Base-by-base conservation (phyloP, 2,329 filamentous ascomycete species). In the Alternaria gaisen region DNA sequence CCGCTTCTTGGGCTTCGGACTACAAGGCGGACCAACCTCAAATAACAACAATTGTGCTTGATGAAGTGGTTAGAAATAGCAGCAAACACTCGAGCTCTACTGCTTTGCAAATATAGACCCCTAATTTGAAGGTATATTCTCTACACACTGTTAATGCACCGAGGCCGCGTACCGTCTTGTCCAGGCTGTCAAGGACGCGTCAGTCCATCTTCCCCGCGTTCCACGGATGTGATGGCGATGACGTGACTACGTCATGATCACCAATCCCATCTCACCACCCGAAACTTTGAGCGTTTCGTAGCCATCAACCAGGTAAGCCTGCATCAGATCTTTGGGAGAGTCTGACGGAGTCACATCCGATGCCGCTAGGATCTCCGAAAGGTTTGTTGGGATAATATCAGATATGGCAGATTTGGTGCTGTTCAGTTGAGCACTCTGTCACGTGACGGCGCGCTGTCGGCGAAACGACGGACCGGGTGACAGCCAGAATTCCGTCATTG, bases 141-240 rank as follows among this genome's bases (percentile, higher is more conserved):
- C 5, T 5, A 30, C 11, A 14, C n/a, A 12, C 28, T n/a, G 6
- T 38, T 24, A 40, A 42, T 40, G 10, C 50, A 32, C 20, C 22
- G 42, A 60, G 48, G 60, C 60, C 44, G 41, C 56, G 63, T 53
- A 59, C 54, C 20, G 51, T 48, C 16, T 12, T 22, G 16, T n/a
- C 34, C 44, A 70, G 62, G 64, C 64, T 63, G 38, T 63, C 28
- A 30, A 36, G 60, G 53, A 67, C 65, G 63, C 63, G 65, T 67
- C 58, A 58, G 58, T 57, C 53, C 5, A 52, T 53, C 34, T 57
- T 57, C 58, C 58, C 58, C 58, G 58, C 58, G 47, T 56, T 36
- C 47, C 34, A 40, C 40, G 30, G 32, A 36, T 36, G 32, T 12
- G 32, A 28, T 48, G 47, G 50, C 53, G 32, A 60, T 46, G 56